Base-by-base conservation (phyloP, 805 yeast species). In the Wickerhamomyces canadensis region DNA sequence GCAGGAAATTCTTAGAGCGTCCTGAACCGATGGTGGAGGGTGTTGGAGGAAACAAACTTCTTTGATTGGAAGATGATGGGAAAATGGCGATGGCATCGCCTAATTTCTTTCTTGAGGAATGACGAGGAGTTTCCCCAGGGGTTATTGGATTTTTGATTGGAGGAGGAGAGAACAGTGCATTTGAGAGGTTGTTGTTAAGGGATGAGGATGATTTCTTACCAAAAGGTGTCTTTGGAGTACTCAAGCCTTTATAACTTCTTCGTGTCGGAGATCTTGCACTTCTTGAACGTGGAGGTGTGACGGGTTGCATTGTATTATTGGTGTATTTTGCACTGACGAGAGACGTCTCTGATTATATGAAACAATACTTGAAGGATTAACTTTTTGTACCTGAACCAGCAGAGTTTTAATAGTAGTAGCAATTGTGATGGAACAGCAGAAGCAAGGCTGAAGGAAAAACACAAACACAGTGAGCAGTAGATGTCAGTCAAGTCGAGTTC, bases 11-110 rank as follows among this genome's bases (percentile, higher is more conserved):
- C 35, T 52, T 54, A 12, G 42, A 24, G 22, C 59, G 45, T 6
- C 59, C 59, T 11, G 50, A 44, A 1, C 59, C 59, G 3, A 54
- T 37, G 3, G 59, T 53, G 2, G 57, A 52, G 6, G 59, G 59
- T 4, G 59, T 54, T 16, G 58, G 57, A 13, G 58, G 59, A 37
- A 54, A 54, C 5, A 53, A 27, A 4, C 49, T 37, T 41, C 55
- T 50, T 18, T 49, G 41, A 2, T 44, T 27, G 4, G 28, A 7
- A 15, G 42, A 35, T 7, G 27, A 35, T 12, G 34, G 31, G 30
- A 22, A 16, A 3, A 43, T 14, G 13, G 31, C 23, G 11, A 45
- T 22, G 6, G 48, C 44, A 28, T 42, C 47, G 4, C 44, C 44
- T 8, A 40, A 24, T 30, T 42, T 45, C 13, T 39, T 27, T 19